Evolutionary conservation across 805 yeast species (phyloP), one percentile per base, ranked within the genome.

Genomic region (Candida koratica): DNA sequence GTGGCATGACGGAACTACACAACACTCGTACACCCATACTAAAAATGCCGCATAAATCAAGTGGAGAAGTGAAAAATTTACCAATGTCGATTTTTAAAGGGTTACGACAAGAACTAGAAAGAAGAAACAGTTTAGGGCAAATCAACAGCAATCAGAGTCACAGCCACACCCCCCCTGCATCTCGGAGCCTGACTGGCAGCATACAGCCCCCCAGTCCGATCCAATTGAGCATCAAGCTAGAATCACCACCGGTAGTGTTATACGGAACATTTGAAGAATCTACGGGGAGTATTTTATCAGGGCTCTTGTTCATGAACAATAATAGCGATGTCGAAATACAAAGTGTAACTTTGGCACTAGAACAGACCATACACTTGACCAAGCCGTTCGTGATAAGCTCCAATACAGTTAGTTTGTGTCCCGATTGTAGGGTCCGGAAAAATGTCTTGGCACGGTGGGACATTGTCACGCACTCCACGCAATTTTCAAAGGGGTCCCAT

Each of bases 371-470:
- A 25, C 72, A 68, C 12, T 76, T 75, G 49, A 71, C 79, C 11
- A 76, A 73, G 44, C 95, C 95, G 0, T 83, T 82, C 47, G 42
- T 75, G 12, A 72, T 84, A 2, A 73, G 75, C 3, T 67, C 78
- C 10, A 57, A 56, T 20, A 39, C 61, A 19, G 55, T 82, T 1
- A 60, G 70, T 8, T 49, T 61, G 13, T 87, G 96, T 55, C 48
- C 64, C 14, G 69, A 74, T 26, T 87, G 96, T 58, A 60, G 65
- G 14, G 59, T 57, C 2, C 71, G 73, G 32, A 59, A 60, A 3
- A 78, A 76, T 10, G 82, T 78, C 24, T 64, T 93, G 47, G 94
- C 95, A 18, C 66, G 80, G 36, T 93, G 99, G 99, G 87, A 87
- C 48, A 82, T 93, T 8, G 69, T 93, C 38, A 64, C 75, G 4